Percentiles rank a stretch among this genome's conserved stretches.
phyloP scores from a whole-genome alignment of 345 rosid genomes.

The Trapa bicornis region DNA sequence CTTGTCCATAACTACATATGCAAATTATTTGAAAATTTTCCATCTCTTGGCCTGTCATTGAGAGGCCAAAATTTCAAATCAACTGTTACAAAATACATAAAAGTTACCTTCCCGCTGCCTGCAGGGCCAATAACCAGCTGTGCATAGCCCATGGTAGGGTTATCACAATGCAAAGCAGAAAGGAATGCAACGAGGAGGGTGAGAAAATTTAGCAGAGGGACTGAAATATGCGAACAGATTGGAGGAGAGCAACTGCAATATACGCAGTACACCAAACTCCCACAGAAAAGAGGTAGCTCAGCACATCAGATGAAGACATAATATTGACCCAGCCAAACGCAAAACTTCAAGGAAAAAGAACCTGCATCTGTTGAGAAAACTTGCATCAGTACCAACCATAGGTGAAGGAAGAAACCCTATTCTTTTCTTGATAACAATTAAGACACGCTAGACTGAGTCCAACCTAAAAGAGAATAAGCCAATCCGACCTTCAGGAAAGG shows the following conservation, averaged over 20 bases:
- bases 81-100: neutral
- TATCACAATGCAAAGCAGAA: neutral
- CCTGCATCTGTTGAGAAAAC: conserved; percentile 1
- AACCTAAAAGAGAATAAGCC: neutral
- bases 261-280: conserved; percentile 86
- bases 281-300: conserved; percentile 43
- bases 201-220: conserved; percentile 20
- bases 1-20: neutral
- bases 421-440: too few relatives aligned
- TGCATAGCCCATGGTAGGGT: conserved; percentile 54
- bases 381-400: neutral
- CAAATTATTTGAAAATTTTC: neutral
- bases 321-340: conserved; percentile 8
- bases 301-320: conserved; percentile 37
- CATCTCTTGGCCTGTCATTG: neutral
- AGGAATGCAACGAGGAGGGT: neutral
- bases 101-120: conserved; percentile 75
- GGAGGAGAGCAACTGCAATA: conserved; percentile 46
- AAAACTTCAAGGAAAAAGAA: conserved; percentile 7
- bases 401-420: neutral
- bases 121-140: conserved; percentile 82
- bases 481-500: neutral
- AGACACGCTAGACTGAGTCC: neutral
- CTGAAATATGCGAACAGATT: conserved; percentile 46
- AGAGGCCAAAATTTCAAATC: neutral